Base-by-base conservation (phyloP, 306 rosid genomes). In the Sophora flavescens region DNA sequence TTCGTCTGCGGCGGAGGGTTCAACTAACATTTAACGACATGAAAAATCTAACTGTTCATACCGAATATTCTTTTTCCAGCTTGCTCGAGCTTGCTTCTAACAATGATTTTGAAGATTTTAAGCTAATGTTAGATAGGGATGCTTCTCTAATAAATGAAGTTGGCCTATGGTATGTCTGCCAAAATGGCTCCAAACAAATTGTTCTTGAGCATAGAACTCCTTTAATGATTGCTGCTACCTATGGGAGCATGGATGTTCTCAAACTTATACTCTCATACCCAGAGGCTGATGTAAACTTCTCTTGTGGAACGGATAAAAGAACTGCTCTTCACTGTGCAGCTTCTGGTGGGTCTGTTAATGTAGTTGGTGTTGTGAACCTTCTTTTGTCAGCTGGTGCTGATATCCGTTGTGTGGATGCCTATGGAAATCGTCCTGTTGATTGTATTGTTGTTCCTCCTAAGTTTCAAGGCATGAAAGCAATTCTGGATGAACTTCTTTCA, bases 291-390 rank as follows among this genome's bases (percentile, higher is more conserved):
- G 93, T 91, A 1, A 89, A 93, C 80, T 87, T 86, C 59, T 83
- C 92, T 1, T 88, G 97, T 14, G 89, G 96, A 36, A 9, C 75
- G 6, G 91, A 83, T 76, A 83, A 86, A 73, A 91, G 87, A 82
- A 93, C 98, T 59, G 96, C 97, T 35, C 98, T 93, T 84, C 98
- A 91, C 59, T 93, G 97, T 85, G 98, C 97, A 84, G 90, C 97
- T 12, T 89, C 93, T 1, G 87, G 98, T 14, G 98, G 98, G 33
- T 88, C 98, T 11, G 39, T 77, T 53, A 83, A 91, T 44, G 93
- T 87, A 0, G 75, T 83, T 73, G 91, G 81, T 53, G 82, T 77
- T 67, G 84, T 93, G 2, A 88, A 88, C 82, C 79, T 93, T 56
- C 98, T 93, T 76, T 33, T 93, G 56, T 78, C 87, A 3, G 83